These are phyloP conservation scores for rapeseed (Brassica napus) DNA, from an alignment of 345 rosid genomes.

Conservation along the genomic window DNA sequence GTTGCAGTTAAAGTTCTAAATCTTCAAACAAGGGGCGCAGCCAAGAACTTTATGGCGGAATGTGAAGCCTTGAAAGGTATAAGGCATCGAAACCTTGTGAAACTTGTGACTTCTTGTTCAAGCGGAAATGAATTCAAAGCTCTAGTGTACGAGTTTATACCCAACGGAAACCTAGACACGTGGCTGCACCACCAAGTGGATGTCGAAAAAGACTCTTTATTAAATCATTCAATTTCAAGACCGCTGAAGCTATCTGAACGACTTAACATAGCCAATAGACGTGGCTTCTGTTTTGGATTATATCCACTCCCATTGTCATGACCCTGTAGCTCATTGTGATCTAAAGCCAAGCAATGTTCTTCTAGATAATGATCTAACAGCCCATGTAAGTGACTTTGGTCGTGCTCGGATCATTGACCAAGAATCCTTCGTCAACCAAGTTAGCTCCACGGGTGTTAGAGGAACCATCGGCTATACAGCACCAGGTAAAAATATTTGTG, in stretches of 20 bases:
- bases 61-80: too few relatives aligned
- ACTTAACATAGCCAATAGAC: constrained; percentile 39
- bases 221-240: neutral
- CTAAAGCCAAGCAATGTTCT: constrained; percentile 34
- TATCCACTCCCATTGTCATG: constrained; percentile 14
- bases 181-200: neutral
- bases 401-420: constrained; percentile 23
- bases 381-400: constrained; percentile 40
- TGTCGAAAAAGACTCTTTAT: neutral
- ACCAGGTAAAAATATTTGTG: constrained; percentile 22
- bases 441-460: constrained; percentile 17
- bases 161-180: too few relatives aligned
- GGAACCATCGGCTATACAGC: constrained; percentile 34
- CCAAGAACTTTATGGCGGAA: too few relatives aligned
- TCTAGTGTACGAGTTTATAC: too few relatives aligned
- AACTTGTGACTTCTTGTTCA: too few relatives aligned
- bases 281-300: constrained; percentile 28
- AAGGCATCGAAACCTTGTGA: too few relatives aligned
- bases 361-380: constrained; percentile 26
- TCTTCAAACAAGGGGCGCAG: too few relatives aligned
- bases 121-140: too few relatives aligned
- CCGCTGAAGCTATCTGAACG: constrained; percentile 36
- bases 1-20: too few relatives aligned
- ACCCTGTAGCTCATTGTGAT: constrained; percentile 30
- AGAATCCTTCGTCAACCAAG: constrained; percentile 8